Percentiles rank a stretch among this genome's conserved stretches.
These are phyloP conservation scores for Botryosphaeria agaves DNA, from an alignment of 2,329 filamentous ascomycete genomes.

Conservation along the genomic window DNA sequence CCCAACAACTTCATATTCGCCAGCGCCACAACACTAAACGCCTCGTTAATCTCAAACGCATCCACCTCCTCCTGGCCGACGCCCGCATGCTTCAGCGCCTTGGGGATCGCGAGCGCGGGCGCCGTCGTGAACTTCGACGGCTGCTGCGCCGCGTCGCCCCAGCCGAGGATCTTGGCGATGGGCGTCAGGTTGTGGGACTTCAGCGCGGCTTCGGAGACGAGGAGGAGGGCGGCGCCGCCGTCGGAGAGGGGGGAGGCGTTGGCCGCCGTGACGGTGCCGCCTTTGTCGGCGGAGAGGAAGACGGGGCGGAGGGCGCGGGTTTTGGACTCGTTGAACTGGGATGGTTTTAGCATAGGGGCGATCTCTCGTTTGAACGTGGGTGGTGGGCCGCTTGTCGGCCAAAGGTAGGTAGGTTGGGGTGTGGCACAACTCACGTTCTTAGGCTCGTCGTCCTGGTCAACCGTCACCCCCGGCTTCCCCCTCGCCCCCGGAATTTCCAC, in stretches of 20 bases:
- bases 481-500: slow-evolving; percentile 75
- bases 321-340: slow-evolving; percentile 33
- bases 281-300: slow-evolving; percentile 69
- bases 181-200: slow-evolving; percentile 85
- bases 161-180: slow-evolving; percentile 90
- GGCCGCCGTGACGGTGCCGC: slow-evolving; percentile 83
- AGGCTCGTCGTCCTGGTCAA: slow-evolving; percentile 85
- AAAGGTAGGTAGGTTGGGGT: slow-evolving; percentile 3
- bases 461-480: slow-evolving; percentile 67
- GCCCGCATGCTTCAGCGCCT: slow-evolving; percentile 89
- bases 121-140: slow-evolving; percentile 94
- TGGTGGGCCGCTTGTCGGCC: no score
- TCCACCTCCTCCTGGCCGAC: slow-evolving; percentile 64
- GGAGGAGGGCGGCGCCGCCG: slow-evolving; percentile 78
- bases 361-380: background rate
- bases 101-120: slow-evolving; percentile 85
- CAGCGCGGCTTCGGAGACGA: slow-evolving; percentile 86
- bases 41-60: slow-evolving; percentile 98
- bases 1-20: slow-evolving; percentile 89
- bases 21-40: slow-evolving; percentile 89
- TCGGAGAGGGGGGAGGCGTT: slow-evolving; percentile 96
- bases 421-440: slow-evolving; percentile 50
- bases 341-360: background rate
- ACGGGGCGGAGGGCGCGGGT: slow-evolving; percentile 43
- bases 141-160: slow-evolving; percentile 84